Conservation (phyloP, 768 basidiomycete genomes). For the Boletus edulis region DNA sequence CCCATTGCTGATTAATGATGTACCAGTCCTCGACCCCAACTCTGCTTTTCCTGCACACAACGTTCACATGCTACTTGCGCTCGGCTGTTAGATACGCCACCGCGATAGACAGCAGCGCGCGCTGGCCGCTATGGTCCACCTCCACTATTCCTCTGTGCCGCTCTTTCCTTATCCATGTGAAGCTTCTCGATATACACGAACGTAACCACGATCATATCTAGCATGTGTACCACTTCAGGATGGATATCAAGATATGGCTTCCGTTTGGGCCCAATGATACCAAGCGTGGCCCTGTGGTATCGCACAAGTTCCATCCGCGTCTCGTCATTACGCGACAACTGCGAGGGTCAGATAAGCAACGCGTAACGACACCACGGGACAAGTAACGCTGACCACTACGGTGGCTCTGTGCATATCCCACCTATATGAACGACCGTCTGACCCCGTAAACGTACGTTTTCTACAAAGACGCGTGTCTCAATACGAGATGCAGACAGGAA, state of each 20-base stretch:
- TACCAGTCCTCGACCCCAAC: background rate
- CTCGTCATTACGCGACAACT: background rate
- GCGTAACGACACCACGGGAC: background rate
- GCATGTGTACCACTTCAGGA: background rate
- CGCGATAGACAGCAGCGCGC: background rate
- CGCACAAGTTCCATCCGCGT: background rate
- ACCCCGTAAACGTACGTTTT: conserved; percentile 21
- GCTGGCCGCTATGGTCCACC: background rate
- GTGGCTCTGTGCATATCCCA: conserved; percentile 14
- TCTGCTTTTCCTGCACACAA: background rate
- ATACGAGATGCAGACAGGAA: background rate
- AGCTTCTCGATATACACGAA: conserved; percentile 1
- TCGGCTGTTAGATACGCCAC: background rate
- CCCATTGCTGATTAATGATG: background rate
- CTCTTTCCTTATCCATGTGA: background rate
- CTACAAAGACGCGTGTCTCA: background rate
- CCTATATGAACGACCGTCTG: conserved; percentile 24
- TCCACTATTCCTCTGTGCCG: background rate
- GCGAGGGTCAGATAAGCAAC: background rate
- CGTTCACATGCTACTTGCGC: conserved; percentile 1
- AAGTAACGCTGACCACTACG: background rate
- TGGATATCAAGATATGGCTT: background rate
- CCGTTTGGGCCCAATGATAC: background rate
- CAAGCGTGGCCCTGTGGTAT: background rate
- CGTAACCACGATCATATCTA: background rate